Conservation (phyloP, 1,284 basidiomycete genomes). For the Tremellales sp. region DNA sequence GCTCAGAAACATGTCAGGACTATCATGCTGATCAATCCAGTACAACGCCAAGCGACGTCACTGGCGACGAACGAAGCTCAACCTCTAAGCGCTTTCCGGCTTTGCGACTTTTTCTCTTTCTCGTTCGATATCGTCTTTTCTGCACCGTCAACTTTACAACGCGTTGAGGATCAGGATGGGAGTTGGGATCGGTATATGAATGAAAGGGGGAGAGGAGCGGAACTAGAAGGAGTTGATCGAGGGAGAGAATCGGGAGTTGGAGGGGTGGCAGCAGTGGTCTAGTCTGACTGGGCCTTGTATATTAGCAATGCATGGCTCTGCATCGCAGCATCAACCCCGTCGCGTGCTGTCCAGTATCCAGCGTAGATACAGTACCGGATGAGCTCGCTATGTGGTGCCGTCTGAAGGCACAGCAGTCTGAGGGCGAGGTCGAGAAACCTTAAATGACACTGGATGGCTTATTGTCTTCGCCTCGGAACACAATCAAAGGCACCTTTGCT, state of each 20-base stretch:
- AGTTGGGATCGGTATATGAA: neutral
- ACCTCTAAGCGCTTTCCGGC: constrained; percentile 60
- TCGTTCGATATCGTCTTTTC: neutral
- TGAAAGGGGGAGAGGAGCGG: neutral
- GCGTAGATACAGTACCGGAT: too few species aligned
- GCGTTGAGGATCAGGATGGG: too few species aligned
- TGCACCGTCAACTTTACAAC: neutral
- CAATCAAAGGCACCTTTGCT: too few species aligned
- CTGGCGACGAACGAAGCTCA: constrained; percentile 92
- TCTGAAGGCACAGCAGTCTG: too few species aligned
- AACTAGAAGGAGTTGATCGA: too few species aligned
- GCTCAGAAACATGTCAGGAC: neutral
- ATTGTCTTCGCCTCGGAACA: too few species aligned
- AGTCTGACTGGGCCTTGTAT: neutral
- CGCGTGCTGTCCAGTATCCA: too few species aligned
- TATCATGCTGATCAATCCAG: constrained; percentile 45
- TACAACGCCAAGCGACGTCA: constrained; percentile 93
- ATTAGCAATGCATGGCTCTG: neutral
- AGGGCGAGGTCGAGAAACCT: too few species aligned
- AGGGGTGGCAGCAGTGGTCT: too few species aligned
- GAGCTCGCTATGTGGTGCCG: too few species aligned
- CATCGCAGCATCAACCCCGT: neutral
- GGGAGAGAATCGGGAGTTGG: too few species aligned
- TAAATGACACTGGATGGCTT: too few species aligned
- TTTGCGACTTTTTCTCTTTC: neutral